These are phyloP conservation scores for Carpinus viminea DNA, from an alignment of 306 rosid species.

Conservation along the genomic window DNA sequence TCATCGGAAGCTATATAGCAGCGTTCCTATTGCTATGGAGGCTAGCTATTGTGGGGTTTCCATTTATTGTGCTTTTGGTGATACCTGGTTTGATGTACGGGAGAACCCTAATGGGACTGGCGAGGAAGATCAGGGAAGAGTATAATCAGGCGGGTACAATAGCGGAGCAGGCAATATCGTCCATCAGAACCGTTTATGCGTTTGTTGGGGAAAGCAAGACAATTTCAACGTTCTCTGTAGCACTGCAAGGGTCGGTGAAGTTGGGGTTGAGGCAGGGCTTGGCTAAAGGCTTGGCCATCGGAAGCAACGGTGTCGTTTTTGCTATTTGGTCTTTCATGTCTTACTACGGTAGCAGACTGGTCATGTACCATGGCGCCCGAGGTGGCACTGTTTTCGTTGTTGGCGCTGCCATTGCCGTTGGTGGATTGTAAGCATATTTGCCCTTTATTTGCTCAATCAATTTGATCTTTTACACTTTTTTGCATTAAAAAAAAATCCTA, in stretches of 20 bases:
- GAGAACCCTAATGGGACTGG: constrained; percentile 64
- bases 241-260: constrained; percentile 63
- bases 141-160: constrained; percentile 66
- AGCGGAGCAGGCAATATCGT: constrained; percentile 86
- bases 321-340: constrained; percentile 89
- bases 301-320: constrained; percentile 82
- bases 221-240: constrained; percentile 59
- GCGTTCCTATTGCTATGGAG: constrained; percentile 74
- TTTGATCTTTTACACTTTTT: background rate
- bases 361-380: constrained; percentile 83
- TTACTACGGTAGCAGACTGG: constrained; percentile 80
- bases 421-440: constrained; percentile 68
- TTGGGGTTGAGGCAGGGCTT: constrained; percentile 83
- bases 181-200: constrained; percentile 82
- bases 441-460: constrained; percentile 2
- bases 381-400: constrained; percentile 89
- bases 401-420: constrained; percentile 74
- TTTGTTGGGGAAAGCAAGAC: constrained; percentile 81
- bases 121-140: constrained; percentile 67
- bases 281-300: constrained; percentile 89
- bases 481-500: too few relatives aligned
- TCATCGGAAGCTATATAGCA: constrained; percentile 70
- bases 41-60: constrained; percentile 75
- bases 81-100: constrained; percentile 88
- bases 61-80: constrained; percentile 65